Conservation (phyloP, 495 filamentous ascomycete genomes). For the Aspergillus avenaceus region DNA sequence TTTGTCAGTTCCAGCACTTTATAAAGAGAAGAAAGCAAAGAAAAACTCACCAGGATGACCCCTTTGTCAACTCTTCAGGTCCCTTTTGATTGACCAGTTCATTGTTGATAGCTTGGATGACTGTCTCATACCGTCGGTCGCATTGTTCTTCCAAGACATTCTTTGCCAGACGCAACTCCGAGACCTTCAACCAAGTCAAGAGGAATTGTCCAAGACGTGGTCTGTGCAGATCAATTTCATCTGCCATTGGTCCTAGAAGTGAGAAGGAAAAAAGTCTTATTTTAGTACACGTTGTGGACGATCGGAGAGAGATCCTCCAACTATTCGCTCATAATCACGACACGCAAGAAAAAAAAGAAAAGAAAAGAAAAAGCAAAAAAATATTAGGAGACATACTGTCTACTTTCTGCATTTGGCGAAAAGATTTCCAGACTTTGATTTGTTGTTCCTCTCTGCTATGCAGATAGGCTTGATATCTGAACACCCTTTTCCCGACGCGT, state of each 20-base stretch:
- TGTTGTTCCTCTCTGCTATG: background rate
- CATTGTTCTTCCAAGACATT: background rate
- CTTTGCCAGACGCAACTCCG: conserved; percentile 1
- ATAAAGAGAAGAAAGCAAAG: background rate
- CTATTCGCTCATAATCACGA: too few relatives aligned
- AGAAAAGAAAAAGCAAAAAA: background rate
- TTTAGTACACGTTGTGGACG: background rate
- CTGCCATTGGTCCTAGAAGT: background rate
- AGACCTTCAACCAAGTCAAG: conserved; percentile 1
- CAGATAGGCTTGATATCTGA: background rate
- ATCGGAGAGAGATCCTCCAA: background rate
- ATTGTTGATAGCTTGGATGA: background rate
- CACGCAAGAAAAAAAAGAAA: background rate
- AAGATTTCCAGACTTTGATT: conserved; percentile 1
- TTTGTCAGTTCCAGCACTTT: background rate
- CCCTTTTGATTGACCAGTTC: background rate
- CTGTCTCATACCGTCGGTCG: background rate
- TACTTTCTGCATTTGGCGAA: background rate
- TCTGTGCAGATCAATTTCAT: background rate
- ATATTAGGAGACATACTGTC: background rate
- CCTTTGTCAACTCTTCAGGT: background rate
- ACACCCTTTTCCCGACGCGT: background rate
- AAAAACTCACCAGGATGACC: conserved; percentile 1
- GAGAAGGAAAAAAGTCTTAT: too few relatives aligned
- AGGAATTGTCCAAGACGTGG: background rate